A percentile compares a stretch with the other conserved stretches of the same genome.
These are phyloP conservation scores for Talaromyces wortmannii DNA, from an alignment of 495 filamentous ascomycete genomes.

Conservation along the genomic window DNA sequence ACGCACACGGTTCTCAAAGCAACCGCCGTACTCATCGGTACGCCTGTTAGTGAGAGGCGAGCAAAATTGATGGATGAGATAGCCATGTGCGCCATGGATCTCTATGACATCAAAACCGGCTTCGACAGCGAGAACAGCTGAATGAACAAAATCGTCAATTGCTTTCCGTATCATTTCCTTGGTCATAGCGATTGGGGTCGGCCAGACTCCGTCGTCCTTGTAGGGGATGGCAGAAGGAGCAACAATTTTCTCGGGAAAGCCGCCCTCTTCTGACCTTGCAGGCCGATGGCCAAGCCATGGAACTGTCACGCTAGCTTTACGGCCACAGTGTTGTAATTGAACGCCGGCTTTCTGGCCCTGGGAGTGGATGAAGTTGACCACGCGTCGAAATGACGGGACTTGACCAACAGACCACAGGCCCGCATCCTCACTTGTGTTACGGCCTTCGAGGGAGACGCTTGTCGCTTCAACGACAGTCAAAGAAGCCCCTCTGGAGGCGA, in stretches of 20 bases:
- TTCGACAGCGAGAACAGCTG: slow-evolving; percentile 53
- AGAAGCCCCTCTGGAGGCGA: slow-evolving; percentile 46
- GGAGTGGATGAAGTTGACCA: slow-evolving; percentile 49
- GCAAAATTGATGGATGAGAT: slow-evolving; percentile 66
- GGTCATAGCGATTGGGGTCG: slow-evolving; percentile 41
- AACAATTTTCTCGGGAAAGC: slow-evolving; percentile 16
- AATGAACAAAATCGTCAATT: slow-evolving; percentile 50
- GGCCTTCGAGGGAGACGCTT: slow-evolving; percentile 48
- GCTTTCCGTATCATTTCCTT: slow-evolving; percentile 48
- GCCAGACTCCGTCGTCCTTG: slow-evolving; percentile 22
- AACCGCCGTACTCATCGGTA: slow-evolving; percentile 61
- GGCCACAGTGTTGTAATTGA: slow-evolving; percentile 56
- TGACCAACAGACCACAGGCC: neutral
- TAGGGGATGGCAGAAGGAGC: slow-evolving; percentile 6
- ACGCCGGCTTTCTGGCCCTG: slow-evolving; percentile 52
- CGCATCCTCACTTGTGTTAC: slow-evolving; percentile 55
- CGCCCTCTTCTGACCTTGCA: neutral
- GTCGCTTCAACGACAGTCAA: slow-evolving; percentile 60
- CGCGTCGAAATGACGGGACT: neutral
- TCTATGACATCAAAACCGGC: slow-evolving; percentile 76
- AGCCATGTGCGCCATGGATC: slow-evolving; percentile 68
- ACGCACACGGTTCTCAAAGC: slow-evolving; percentile 59
- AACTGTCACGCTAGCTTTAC: slow-evolving; percentile 48
- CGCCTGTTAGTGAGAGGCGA: slow-evolving; percentile 57
- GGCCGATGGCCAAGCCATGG: slow-evolving; percentile 32